Evolutionary conservation across 129 eudicot genomes (phyloP), one percentile per base, ranked within the genome.

Genomic region (Erigeron canadensis): DNA sequence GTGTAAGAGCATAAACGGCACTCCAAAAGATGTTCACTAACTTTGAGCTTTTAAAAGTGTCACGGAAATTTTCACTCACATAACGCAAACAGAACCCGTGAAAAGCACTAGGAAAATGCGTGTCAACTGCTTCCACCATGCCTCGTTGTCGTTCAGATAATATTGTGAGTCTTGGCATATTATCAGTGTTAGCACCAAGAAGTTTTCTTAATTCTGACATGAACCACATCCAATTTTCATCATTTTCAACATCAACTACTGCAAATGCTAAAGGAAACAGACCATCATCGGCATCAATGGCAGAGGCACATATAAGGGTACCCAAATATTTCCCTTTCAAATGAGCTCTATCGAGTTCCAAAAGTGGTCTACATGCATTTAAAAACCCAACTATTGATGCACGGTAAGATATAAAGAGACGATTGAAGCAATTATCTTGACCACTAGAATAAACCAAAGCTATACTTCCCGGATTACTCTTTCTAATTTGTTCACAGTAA

Each of bases 191-290:
- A 6, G 88, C 96, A 23, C 97, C 99, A 8, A 95, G 89, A 76
- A 95, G 96, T 83, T 90, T 95, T 41, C 99, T 84, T 60, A 95
- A 53, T 75, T 95, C 99, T 0, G 99, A 95, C 88, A 95, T 83
- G 72, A 95, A 95, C 99, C 99, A 95, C 96, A 90, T 90, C 96
- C 97, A 95, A 69, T 90, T 95, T 53, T 95, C 99, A 58, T 95
- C 94, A 44, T 84, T 88, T 70, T 95, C 99, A 6, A 80, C 84
- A 63, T 95, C 99, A 45, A 95, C 97, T 42, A 90, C 70, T 9
- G 96, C 99, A 66, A 95, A 81, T 16, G 99, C 99, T 71, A 95
- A 75, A 89, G 98, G 99, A 77, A 90, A 95, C 62, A 95, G 77
- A 7, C 84, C 84, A 74, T 86, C 97, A 42, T 95, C 95, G 22